A percentile compares a stretch with the other conserved stretches of the same genome.
Conservation (phyloP, 2,329 filamentous ascomycete genomes). For the Tolypocladium ophioglossoides region DNA sequence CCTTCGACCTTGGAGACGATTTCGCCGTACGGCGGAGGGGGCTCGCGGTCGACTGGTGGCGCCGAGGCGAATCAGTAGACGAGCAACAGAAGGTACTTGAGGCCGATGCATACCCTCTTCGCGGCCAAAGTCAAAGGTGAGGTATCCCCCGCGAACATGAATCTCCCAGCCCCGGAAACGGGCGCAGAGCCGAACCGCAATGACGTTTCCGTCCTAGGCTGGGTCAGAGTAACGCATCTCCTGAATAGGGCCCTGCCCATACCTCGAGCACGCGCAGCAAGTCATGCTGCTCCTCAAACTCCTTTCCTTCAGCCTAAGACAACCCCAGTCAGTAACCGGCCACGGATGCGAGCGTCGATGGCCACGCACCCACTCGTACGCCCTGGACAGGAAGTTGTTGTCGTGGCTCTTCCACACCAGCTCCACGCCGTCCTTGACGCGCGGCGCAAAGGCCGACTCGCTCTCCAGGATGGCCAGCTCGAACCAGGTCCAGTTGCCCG, state of each 20-base stretch:
- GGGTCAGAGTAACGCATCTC: not conserved
- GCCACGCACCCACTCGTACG: constrained; percentile 3
- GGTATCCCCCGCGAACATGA: constrained; percentile 1
- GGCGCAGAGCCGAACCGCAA: constrained; percentile 6
- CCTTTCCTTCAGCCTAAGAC: not conserved
- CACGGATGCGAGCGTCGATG: not conserved
- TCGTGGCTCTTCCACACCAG: constrained; percentile 1
- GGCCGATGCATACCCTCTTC: not conserved
- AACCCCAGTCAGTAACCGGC: not conserved
- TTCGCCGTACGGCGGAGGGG: not conserved
- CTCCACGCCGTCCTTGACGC: constrained; percentile 1
- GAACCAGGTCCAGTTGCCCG: constrained; percentile 8
- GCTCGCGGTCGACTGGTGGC: constrained; percentile 1
- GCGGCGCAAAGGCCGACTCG: not conserved
- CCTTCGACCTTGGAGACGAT: not conserved
- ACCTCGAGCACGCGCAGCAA: constrained; percentile 3
- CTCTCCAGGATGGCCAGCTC: constrained; percentile 3
- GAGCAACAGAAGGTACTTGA: not conserved
- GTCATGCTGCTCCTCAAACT: constrained; percentile 1
- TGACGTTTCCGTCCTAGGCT: constrained; percentile 3
- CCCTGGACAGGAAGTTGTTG: not conserved
- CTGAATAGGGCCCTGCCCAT: not conserved
- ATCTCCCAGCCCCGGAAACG: constrained; percentile 3
- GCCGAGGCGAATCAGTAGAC: not conserved
- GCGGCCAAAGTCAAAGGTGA: constrained; percentile 3